A percentile compares a stretch with the other conserved stretches of the same genome.
phyloP scores from a whole-genome alignment of 352 stramenopile genomes.

The Phytophthora palmivora region DNA sequence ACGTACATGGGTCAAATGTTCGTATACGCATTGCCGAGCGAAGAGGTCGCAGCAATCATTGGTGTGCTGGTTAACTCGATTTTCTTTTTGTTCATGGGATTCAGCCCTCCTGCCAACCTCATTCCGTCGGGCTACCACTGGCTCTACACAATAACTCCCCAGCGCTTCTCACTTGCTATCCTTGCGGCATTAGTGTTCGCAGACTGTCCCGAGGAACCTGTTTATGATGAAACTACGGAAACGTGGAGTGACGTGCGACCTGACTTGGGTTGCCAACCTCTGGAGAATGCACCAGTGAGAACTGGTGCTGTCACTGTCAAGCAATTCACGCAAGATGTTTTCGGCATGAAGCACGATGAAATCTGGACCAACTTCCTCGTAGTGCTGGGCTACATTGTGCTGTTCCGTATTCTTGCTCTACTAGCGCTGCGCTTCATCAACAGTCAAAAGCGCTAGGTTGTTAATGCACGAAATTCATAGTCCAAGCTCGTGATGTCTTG shows the following conservation, averaged over 20 bases:
- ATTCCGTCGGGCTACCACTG: constrained; percentile 45
- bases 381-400: constrained; percentile 48
- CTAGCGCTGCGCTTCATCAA: constrained; percentile 59
- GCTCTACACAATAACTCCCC: constrained; percentile 50
- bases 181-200: constrained; percentile 40
- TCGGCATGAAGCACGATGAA: constrained; percentile 60
- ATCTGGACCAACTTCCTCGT: constrained; percentile 50
- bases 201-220: constrained; percentile 33
- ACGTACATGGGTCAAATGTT: constrained; percentile 48
- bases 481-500: too few relatives aligned
- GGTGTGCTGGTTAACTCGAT: constrained; percentile 41
- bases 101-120: constrained; percentile 36
- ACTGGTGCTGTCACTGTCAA: constrained; percentile 50
- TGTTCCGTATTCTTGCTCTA: constrained; percentile 52
- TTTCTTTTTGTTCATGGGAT: constrained; percentile 47
- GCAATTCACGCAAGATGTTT: constrained; percentile 50
- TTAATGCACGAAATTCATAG: too few relatives aligned
- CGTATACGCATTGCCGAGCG: constrained; percentile 30
- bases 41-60: constrained; percentile 38
- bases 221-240: constrained; percentile 28
- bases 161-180: constrained; percentile 37
- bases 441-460: constrained; percentile 40
- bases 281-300: constrained; percentile 40
- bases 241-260: constrained; percentile 29
- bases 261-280: constrained; percentile 43